These are phyloP conservation scores for Podaxis rugospora DNA, from an alignment of 768 basidiomycete species.

Conservation along the genomic window DNA sequence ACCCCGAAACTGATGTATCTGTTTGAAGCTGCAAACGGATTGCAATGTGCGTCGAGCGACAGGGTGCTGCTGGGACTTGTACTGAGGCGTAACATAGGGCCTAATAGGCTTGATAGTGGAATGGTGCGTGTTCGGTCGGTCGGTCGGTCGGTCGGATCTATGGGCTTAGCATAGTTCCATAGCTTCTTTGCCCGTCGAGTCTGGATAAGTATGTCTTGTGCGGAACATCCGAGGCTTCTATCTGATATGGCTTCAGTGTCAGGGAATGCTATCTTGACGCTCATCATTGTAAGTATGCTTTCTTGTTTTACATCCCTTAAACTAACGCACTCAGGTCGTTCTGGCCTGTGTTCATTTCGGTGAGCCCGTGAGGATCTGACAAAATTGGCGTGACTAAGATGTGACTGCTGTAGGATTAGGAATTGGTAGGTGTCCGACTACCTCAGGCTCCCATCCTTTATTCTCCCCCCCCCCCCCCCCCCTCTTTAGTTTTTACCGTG, in stretches of 20 bases:
- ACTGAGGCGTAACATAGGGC: constrained; percentile 24
- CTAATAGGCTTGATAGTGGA: constrained; percentile 47
- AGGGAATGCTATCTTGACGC: constrained; percentile 34
- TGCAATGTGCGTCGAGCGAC: constrained; percentile 32
- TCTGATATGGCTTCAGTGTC: constrained; percentile 32
- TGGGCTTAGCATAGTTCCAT: neutral
- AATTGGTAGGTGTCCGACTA: constrained; percentile 27
- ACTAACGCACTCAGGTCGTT: constrained; percentile 25
- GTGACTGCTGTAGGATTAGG: constrained; percentile 28
- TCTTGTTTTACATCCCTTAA: neutral
- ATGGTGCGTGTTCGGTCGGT: constrained; percentile 26
- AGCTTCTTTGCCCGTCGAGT: constrained; percentile 53
- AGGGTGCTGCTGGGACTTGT: neutral
- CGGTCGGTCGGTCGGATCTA: neutral
- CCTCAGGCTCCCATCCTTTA: neutral
- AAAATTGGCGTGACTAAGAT: neutral
- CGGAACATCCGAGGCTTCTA: neutral
- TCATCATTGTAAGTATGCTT: constrained; percentile 32
- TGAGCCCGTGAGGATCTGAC: constrained; percentile 19
- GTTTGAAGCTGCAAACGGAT: constrained; percentile 44
- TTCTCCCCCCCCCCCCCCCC: neutral
- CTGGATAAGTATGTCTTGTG: constrained; percentile 36
- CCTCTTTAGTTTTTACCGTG: constrained; percentile 42
- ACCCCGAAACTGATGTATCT: neutral
- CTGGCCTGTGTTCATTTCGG: constrained; percentile 39